Evolutionary conservation across 164 flowering plant species (phyloP).

Genomic region (Santalum album): DNA sequence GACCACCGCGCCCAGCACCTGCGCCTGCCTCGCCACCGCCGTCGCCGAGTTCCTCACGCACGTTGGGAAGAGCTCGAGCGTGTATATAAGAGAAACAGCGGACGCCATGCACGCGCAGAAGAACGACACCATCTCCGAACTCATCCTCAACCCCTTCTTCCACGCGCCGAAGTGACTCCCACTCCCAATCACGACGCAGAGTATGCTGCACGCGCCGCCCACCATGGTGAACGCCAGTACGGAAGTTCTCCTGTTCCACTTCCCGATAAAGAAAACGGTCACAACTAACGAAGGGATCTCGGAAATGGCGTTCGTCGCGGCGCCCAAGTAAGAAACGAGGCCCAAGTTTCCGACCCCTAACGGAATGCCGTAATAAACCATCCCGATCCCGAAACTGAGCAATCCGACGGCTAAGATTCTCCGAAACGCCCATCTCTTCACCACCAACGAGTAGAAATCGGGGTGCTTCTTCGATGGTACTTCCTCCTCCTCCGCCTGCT

Average conservation of each 20-base stretch:
- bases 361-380: slow-evolving; percentile 70
- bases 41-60: slow-evolving; percentile 72
- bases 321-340: slow-evolving; percentile 43
- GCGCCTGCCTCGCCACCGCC: slow-evolving; percentile 61
- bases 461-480: slow-evolving; percentile 16
- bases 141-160: slow-evolving; percentile 22
- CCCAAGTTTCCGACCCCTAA: slow-evolving; percentile 39
- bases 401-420: slow-evolving; percentile 33
- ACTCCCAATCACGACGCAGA: slow-evolving; percentile 13
- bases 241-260: slow-evolving; percentile 21
- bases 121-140: slow-evolving; percentile 47
- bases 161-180: background rate
- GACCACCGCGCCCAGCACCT: slow-evolving; percentile 48
- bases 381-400: slow-evolving; percentile 47
- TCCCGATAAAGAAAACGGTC: slow-evolving; percentile 31
- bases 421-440: slow-evolving; percentile 37
- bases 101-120: slow-evolving; percentile 46
- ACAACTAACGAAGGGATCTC: slow-evolving; percentile 48
- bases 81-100: slow-evolving; percentile 38
- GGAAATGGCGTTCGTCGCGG: slow-evolving; percentile 44
- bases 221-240: slow-evolving; percentile 23
- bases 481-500: too few species aligned
- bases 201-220: slow-evolving; percentile 39
- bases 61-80: slow-evolving; percentile 75
- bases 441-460: slow-evolving; percentile 30